Base-by-base conservation (phyloP, 2,329 filamentous ascomycete species). In the Westerdykella ornata region DNA sequence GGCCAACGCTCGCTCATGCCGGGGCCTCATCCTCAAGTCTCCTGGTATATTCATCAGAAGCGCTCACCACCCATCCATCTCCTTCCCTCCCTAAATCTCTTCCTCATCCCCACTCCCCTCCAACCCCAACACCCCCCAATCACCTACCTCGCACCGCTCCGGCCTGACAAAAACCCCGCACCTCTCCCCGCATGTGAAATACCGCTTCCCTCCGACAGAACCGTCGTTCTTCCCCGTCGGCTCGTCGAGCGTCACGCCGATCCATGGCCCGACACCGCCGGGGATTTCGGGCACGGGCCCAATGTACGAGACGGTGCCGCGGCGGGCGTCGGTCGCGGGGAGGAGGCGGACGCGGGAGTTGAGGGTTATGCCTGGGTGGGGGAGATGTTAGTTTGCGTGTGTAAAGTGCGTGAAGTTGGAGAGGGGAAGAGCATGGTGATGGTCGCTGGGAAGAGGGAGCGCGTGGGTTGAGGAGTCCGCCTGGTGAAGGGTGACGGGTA, bases 211-310 rank as follows among this genome's bases (percentile, higher is more conserved):
- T 43, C 68, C 67, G 51, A 88, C 78, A 53, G 80, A 82, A 45
- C 87, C 86, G 62, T 90, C 85, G 58, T 90, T 92, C 72, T 85
- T 87, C 42, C 85, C 86, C 33, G 83, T 82, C 1, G 86, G 85
- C 67, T 90, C 85, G 60, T 90, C 85, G 39, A 89, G 74, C 17
- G 62, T 62, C 39, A 92, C 71, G 31, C 85, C 86, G 15, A 90
- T 72, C 86, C 86, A 92, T 69, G 67, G 46, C 14, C 68, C 68
- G 17, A 79, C 73, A 38, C 75, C 76, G 16, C 30, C 30, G 4
- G 82, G 81, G 47, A 90, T 88, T 67, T 88, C 82, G 45, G 79
- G 75, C 36, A 90, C 82, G 15, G 81, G 75, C 19, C 86, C 86
- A 40, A 89, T 76, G 62, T 84, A 89, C 65, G 71, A 73, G 53